Percentiles rank a stretch among this genome's conserved stretches.
These are phyloP conservation scores for Thermothelomyces thermophilus DNA, from an alignment of 2,329 filamentous ascomycete species.

Conservation along the genomic window DNA sequence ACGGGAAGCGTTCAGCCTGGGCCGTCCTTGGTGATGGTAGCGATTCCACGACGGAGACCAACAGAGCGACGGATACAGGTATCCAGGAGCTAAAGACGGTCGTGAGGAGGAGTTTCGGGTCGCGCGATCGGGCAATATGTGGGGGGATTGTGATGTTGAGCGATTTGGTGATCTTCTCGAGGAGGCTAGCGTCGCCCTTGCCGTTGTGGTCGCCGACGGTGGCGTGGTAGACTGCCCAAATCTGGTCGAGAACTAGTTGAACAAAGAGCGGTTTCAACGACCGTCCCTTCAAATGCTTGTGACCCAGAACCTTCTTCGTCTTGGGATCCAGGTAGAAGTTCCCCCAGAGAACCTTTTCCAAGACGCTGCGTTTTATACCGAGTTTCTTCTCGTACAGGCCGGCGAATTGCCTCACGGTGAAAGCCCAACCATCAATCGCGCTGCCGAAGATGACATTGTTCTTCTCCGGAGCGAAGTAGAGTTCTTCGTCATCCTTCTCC, in stretches of 20 bases:
- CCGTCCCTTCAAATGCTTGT: conserved; percentile 88
- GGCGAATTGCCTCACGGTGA: conserved; percentile 91
- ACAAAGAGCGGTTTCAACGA: conserved; percentile 95
- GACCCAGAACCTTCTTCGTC: conserved; percentile 83
- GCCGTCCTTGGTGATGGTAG: conserved; percentile 77
- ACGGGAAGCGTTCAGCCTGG: conserved; percentile 73
- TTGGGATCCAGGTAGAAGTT: conserved; percentile 96
- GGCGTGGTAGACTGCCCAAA: conserved; percentile 93
- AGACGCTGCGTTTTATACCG: conserved; percentile 77
- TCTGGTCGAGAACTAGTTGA: conserved; percentile 86
- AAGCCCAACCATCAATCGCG: conserved; percentile 97
- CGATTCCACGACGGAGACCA: conserved; percentile 91
- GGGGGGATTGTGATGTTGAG: conserved; percentile 75
- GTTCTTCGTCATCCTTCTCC: conserved; percentile 89
- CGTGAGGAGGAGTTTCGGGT: conserved; percentile 75
- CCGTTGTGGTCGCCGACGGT: conserved; percentile 76
- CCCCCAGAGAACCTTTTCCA: conserved; percentile 96
- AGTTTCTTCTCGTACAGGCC: conserved; percentile 93
- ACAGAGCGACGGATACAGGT: conserved; percentile 81
- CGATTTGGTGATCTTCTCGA: conserved; percentile 94
- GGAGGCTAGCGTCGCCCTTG: conserved; percentile 71
- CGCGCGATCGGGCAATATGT: conserved; percentile 77
- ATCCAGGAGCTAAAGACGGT: conserved; percentile 87
- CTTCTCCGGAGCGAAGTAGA: conserved; percentile 96
- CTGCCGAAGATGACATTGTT: conserved; percentile 99